phyloP scores from a whole-genome alignment of 2,329 filamentous ascomycete genomes.

The Scedosporium boydii region DNA sequence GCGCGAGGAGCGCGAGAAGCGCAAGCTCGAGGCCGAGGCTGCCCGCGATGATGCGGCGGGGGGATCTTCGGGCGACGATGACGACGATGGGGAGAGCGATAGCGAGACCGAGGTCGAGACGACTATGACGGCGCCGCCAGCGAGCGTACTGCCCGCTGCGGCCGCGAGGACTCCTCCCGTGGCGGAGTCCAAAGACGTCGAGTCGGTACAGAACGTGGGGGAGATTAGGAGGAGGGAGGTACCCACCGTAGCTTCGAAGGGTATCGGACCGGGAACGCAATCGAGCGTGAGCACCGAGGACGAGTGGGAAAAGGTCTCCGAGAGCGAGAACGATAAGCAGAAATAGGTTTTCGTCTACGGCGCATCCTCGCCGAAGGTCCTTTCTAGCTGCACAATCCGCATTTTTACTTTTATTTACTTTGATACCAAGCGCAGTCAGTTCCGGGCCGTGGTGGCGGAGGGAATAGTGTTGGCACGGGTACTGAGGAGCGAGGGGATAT shows the following conservation, averaged over 20 bases:
- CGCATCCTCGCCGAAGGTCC: not conserved
- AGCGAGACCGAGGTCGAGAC: conserved; percentile 42
- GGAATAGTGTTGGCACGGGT: not conserved
- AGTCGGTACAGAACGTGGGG: conserved; percentile 12
- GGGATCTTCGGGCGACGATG: conserved; percentile 14
- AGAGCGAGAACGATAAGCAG: conserved; percentile 53
- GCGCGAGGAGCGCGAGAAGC: conserved; percentile 32
- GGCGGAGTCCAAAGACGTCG: conserved; percentile 8
- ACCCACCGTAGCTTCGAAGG: conserved; percentile 10
- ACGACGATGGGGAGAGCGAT: conserved; percentile 17
- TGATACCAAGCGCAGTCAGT: not conserved
- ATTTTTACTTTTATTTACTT: not conserved
- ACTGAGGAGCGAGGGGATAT: not conserved
- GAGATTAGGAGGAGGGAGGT: conserved; percentile 39
- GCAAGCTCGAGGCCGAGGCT: conserved; percentile 28
- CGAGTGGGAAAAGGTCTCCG: conserved; percentile 94
- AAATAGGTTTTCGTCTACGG: conserved; percentile 13
- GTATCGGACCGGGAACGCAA: conserved; percentile 30
- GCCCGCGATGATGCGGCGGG: conserved; percentile 19
- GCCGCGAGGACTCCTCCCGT: conserved; percentile 19
- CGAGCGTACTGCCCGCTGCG: conserved; percentile 25
- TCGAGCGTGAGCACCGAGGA: conserved; percentile 73
- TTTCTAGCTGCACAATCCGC: not conserved
- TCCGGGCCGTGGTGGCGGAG: not conserved
- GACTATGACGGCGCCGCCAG: conserved; percentile 29